Evolutionary conservation across 2,329 filamentous ascomycete species (phyloP).

Genomic region (Fusarium multiceps): DNA sequence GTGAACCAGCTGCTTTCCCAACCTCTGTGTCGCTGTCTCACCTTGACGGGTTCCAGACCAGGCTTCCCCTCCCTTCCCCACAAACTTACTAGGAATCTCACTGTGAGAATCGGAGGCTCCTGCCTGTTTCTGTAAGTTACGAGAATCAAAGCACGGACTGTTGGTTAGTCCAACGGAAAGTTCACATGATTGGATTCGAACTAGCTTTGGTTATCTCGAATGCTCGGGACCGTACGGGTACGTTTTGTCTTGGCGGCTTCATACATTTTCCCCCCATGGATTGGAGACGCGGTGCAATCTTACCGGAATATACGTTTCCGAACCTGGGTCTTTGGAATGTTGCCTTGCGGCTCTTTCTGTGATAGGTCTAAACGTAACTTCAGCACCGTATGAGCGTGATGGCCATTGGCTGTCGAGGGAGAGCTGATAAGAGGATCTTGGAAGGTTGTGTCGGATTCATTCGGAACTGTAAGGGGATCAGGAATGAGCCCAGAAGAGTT

Average conservation of each 20-base stretch:
- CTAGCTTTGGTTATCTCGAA: neutral
- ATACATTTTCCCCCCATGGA: neutral
- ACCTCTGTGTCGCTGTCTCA: conserved; percentile 1
- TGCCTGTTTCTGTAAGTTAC: neutral
- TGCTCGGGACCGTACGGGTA: conserved; percentile 5
- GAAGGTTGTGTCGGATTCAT: neutral
- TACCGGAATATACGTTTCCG: neutral
- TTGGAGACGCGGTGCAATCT: neutral
- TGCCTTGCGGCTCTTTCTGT: neutral
- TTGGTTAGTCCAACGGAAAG: neutral
- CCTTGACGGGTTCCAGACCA: neutral
- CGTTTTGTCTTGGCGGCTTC: conserved; percentile 2
- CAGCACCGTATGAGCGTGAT: neutral
- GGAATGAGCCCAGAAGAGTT: neutral
- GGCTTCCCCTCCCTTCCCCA: neutral
- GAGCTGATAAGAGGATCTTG: neutral
- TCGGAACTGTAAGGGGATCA: neutral
- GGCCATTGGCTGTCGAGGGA: neutral
- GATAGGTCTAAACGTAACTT: neutral
- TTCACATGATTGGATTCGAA: neutral
- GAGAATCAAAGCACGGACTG: conserved; percentile 4
- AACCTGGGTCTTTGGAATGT: neutral
- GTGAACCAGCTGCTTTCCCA: conserved; percentile 12
- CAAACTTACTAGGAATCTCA: neutral
- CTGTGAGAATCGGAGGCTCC: conserved; percentile 13